These are phyloP conservation scores for Termitomyces sp. DNA, from an alignment of 768 basidiomycete genomes.

Conservation along the genomic window DNA sequence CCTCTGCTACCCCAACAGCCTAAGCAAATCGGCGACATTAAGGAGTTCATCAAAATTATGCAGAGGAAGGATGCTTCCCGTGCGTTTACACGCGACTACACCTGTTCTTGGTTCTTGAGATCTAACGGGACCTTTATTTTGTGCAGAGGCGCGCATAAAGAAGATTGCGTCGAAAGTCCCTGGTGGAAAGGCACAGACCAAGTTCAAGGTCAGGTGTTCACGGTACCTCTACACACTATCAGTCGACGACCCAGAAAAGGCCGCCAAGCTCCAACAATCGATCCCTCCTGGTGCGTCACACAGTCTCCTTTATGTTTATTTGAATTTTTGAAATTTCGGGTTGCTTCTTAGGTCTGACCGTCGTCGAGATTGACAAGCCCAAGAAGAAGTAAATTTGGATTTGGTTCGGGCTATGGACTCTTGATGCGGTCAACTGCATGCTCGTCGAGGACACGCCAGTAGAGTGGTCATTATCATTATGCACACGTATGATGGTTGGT, in stretches of 20 bases:
- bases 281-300: conserved; percentile 87
- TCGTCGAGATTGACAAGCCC: conserved; percentile 89
- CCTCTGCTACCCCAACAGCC: conserved; percentile 47
- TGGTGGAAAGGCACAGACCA: conserved; percentile 77
- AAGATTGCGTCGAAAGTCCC: conserved; percentile 70
- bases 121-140: neutral
- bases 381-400: conserved; percentile 44
- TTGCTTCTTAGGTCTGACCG: conserved; percentile 66
- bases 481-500: conserved; percentile 21
- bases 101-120: conserved; percentile 3
- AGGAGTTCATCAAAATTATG: conserved; percentile 96
- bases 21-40: conserved; percentile 97
- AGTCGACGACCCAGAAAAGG: conserved; percentile 95
- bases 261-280: conserved; percentile 93
- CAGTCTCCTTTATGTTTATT: neutral
- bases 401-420: conserved; percentile 47
- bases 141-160: conserved; percentile 94
- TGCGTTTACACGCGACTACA: conserved; percentile 40
- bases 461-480: conserved; percentile 10
- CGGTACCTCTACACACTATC: conserved; percentile 97
- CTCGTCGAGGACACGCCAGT: conserved; percentile 10
- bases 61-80: conserved; percentile 96
- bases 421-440: conserved; percentile 16
- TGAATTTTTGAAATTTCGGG: neutral
- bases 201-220: conserved; percentile 98